Evolutionary conservation across 2,329 filamentous ascomycete genomes (phyloP).

Genomic region (Epichloe brachyelytri): DNA sequence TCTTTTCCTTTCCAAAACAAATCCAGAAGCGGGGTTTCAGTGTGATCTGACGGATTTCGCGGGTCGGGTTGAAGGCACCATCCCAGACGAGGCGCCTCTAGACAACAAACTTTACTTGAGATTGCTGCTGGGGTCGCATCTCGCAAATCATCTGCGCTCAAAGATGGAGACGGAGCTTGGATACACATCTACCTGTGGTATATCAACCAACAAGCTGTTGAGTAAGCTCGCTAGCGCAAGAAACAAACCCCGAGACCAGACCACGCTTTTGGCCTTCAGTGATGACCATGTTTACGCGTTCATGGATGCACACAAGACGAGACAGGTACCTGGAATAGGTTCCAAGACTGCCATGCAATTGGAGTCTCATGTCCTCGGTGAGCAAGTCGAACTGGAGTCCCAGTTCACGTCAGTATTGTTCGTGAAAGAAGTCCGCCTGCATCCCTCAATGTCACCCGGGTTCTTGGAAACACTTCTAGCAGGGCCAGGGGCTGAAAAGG

Average conservation of each 20-base stretch:
- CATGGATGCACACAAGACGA: slow-evolving; percentile 62
- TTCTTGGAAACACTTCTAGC: slow-evolving; percentile 56
- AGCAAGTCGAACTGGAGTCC: slow-evolving; percentile 19
- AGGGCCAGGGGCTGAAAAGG: slow-evolving; percentile 56
- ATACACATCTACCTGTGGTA: slow-evolving; percentile 78
- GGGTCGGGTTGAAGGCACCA: slow-evolving; percentile 39
- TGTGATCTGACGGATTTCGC: slow-evolving; percentile 60
- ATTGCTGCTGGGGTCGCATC: slow-evolving; percentile 65
- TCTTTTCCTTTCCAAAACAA: slow-evolving; percentile 64
- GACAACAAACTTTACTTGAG: slow-evolving; percentile 38
- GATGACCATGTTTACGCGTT: slow-evolving; percentile 48
- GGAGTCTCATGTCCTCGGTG: slow-evolving; percentile 40
- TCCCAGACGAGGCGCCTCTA: slow-evolving; percentile 12
- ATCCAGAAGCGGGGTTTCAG: slow-evolving; percentile 67
- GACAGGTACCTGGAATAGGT: slow-evolving; percentile 76
- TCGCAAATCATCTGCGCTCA: slow-evolving; percentile 61
- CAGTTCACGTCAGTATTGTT: slow-evolving; percentile 37
- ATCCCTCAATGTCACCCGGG: slow-evolving; percentile 48
- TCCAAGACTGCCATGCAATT: slow-evolving; percentile 43
- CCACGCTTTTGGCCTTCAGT: slow-evolving; percentile 60
- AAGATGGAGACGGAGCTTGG: slow-evolving; percentile 63
- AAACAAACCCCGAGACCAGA: slow-evolving; percentile 82
- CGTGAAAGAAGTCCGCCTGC: slow-evolving; percentile 50
- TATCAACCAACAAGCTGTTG: slow-evolving; percentile 77
- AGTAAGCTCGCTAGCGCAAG: slow-evolving; percentile 73